phyloP scores from a whole-genome alignment of 108 stramenopile species.

The Aurantiochytrium sp. region DNA sequence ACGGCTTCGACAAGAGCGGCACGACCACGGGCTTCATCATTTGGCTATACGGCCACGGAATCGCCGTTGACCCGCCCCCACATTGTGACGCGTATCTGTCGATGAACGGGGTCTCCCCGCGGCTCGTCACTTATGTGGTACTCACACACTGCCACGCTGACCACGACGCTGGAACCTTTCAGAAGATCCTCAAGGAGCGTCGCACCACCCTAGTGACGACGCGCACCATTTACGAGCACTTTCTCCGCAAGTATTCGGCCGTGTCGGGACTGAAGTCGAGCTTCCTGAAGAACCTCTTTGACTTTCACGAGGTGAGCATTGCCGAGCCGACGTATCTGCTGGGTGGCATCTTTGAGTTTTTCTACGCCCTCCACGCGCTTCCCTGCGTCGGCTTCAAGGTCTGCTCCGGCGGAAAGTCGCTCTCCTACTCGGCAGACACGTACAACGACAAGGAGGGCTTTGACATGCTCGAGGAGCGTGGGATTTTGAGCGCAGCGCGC shows the following conservation, averaged over 20 bases:
- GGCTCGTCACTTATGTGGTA: slow-evolving; percentile 55
- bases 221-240: slow-evolving; percentile 84
- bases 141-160: slow-evolving; percentile 89
- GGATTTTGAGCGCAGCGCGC: not conserved
- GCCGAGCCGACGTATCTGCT: slow-evolving; percentile 75
- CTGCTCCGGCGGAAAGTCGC: slow-evolving; percentile 77
- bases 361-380: slow-evolving; percentile 81
- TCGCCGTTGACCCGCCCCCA: slow-evolving; percentile 36
- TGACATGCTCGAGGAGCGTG: slow-evolving; percentile 56
- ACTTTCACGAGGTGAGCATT: slow-evolving; percentile 77
- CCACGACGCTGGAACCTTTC: slow-evolving; percentile 90
- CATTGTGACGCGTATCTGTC: slow-evolving; percentile 1
- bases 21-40: slow-evolving; percentile 37
- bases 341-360: slow-evolving; percentile 80
- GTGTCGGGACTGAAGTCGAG: slow-evolving; percentile 72
- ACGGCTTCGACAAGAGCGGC: slow-evolving; percentile 33
- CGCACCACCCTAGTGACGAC: slow-evolving; percentile 82
- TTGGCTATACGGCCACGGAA: slow-evolving; percentile 17
- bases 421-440: slow-evolving; percentile 88
- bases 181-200: slow-evolving; percentile 81
- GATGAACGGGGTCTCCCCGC: slow-evolving; percentile 15
- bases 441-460: slow-evolving; percentile 74
- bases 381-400: slow-evolving; percentile 86
- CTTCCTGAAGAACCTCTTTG: slow-evolving; percentile 72
- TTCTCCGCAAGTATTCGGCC: slow-evolving; percentile 88